phyloP scores from a whole-genome alignment of 2,329 filamentous ascomycete species.

The Hypoxylon sp. region DNA sequence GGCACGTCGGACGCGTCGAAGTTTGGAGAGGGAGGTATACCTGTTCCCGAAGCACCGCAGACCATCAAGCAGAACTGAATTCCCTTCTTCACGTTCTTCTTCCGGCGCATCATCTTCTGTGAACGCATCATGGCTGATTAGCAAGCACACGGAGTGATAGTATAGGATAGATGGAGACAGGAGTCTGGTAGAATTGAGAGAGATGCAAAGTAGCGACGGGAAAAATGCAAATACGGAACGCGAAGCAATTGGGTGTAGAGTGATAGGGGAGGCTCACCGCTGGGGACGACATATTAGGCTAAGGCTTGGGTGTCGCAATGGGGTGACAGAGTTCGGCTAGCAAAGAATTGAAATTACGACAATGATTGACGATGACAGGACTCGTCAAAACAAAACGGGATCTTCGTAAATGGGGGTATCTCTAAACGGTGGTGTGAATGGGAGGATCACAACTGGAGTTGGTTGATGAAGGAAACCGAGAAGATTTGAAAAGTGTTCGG shows the following conservation, averaged over 20 bases:
- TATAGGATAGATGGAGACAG: slow-evolving; percentile 5
- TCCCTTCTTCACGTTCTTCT: slow-evolving; percentile 99
- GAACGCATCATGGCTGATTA: slow-evolving; percentile 53
- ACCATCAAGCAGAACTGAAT: slow-evolving; percentile 99
- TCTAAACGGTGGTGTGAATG: slow-evolving; percentile 46
- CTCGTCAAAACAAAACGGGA: slow-evolving; percentile 45
- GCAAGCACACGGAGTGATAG: slow-evolving; percentile 29
- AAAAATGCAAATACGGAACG: slow-evolving; percentile 35
- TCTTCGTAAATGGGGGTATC: slow-evolving; percentile 53
- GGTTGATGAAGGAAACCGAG: slow-evolving; percentile 47
- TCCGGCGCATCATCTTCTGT: slow-evolving; percentile 96
- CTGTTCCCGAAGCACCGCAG: slow-evolving; percentile 97
- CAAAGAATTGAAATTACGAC: slow-evolving; percentile 41
- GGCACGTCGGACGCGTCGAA: slow-evolving; percentile 39
- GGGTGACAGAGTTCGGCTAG: slow-evolving; percentile 36
- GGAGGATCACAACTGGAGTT: slow-evolving; percentile 40
- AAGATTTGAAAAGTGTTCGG: slow-evolving; percentile 48
- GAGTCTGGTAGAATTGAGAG: slow-evolving; percentile 4
- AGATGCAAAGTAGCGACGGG: slow-evolving; percentile 21
- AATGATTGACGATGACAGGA: slow-evolving; percentile 43
- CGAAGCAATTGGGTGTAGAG: slow-evolving; percentile 41
- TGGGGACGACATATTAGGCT: slow-evolving; percentile 57
- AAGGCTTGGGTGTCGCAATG: slow-evolving; percentile 47
- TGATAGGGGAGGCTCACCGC: slow-evolving; percentile 55
- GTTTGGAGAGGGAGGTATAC: slow-evolving; percentile 67